Evolutionary conservation across 768 basidiomycete genomes (phyloP).

Genomic region (Tulasnella sp.): DNA sequence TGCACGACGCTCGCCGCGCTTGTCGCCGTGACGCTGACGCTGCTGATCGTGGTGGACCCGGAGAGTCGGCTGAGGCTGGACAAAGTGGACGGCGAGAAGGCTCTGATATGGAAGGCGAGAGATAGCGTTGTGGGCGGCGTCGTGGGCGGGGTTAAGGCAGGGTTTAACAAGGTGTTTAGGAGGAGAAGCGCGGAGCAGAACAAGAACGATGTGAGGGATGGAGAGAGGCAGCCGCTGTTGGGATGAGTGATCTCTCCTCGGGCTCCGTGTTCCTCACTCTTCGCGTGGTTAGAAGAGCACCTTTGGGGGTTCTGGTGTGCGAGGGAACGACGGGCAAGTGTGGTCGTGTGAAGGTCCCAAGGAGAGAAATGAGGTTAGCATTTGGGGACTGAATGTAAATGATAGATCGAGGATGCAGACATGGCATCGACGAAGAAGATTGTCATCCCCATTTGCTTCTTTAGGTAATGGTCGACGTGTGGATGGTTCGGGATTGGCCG

Average conservation of each 20-base stretch:
- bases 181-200: not conserved
- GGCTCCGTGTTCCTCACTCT: not conserved
- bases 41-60: constrained; percentile 52
- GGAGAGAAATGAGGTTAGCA: not conserved
- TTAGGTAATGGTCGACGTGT: not conserved
- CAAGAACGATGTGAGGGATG: not conserved
- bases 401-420: too few species aligned
- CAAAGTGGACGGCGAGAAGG: constrained; percentile 34
- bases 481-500: not conserved
- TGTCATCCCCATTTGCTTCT: not conserved
- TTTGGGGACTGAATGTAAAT: too few species aligned
- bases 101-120: not conserved
- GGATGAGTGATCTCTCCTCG: not conserved
- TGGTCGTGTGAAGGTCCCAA: not conserved
- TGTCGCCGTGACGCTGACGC: constrained; percentile 45
- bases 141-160: not conserved
- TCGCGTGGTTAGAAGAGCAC: not conserved
- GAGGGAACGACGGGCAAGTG: not conserved
- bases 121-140: not conserved
- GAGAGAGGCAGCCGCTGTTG: constrained; percentile 4
- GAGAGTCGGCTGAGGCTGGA: constrained; percentile 56
- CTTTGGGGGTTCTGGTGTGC: not conserved
- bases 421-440: too few species aligned
- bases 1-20: constrained; percentile 62
- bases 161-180: not conserved